Evolutionary conservation across 495 filamentous ascomycete genomes (phyloP).

Genomic region (Annulohypoxylon stygium): DNA sequence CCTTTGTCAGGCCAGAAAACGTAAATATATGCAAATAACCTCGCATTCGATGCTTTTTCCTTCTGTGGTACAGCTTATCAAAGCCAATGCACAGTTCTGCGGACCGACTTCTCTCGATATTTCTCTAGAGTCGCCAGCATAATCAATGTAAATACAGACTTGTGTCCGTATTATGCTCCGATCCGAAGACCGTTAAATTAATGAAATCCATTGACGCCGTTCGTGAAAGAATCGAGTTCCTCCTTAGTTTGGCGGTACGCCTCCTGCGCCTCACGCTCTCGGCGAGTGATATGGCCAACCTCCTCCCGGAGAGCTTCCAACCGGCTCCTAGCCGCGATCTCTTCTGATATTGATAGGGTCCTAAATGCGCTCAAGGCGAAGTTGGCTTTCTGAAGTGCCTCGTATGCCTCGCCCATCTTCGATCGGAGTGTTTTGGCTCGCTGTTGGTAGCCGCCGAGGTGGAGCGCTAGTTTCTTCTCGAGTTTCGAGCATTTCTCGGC

Average conservation of each 20-base stretch:
- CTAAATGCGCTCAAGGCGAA: constrained; percentile 80
- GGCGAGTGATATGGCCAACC: constrained; percentile 81
- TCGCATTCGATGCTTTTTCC: not conserved
- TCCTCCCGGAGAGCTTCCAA: constrained; percentile 84
- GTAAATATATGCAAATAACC: not conserved
- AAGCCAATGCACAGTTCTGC: not conserved
- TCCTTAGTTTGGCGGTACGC: constrained; percentile 79
- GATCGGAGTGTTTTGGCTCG: constrained; percentile 82
- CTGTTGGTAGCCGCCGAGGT: constrained; percentile 91
- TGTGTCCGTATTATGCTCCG: not conserved
- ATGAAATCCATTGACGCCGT: constrained; percentile 57
- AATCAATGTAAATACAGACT: constrained; percentile 38
- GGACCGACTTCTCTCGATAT: not conserved
- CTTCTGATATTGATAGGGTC: constrained; percentile 81
- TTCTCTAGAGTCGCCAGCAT: constrained; percentile 1
- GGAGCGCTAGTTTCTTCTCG: constrained; percentile 91
- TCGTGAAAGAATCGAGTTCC: constrained; percentile 76
- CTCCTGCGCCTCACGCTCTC: constrained; percentile 93
- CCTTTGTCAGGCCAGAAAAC: not conserved
- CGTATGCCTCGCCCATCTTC: constrained; percentile 84
- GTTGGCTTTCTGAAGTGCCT: constrained; percentile 79
- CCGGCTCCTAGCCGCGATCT: constrained; percentile 76
- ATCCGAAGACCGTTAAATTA: constrained; percentile 35
- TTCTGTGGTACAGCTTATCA: not conserved
- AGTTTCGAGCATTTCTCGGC: constrained; percentile 86